Base-by-base conservation (phyloP, 768 basidiomycete species). In the Tylopilus intermedius region DNA sequence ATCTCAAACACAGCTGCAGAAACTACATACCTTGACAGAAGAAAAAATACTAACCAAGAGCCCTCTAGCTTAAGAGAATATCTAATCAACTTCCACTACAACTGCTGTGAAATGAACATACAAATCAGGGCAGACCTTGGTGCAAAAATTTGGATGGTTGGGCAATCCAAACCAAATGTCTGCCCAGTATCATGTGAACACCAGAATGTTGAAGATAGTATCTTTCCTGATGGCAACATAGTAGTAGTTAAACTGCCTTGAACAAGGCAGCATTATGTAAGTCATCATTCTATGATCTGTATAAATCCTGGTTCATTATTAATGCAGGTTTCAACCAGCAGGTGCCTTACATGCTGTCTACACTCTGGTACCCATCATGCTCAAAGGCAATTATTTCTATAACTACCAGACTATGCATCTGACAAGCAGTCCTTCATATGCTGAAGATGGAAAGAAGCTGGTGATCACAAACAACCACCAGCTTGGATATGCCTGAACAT, bases 391-490 rank as follows among this genome's bases (percentile, higher is more conserved):
- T 0, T 52, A 49, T 2, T 58, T 58, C 8, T 58, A 49, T 22
- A 46, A 38, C 9, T 52, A 51, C 3, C 11, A 56, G 0, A 56
- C 21, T 0, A 57, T 58, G 42, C 57, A 58, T 11, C 27, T 35
- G 5, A 35, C 33, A 8, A 4, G 44, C 18, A 2, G 35, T 26
- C 5, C 35, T 38, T 26, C 21, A 1, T 10, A n/a, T 46, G 32
- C 18, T 18, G 18, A 18, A 18, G 1, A 18, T 18, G 18, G 18
- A 18, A 6, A 10, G 32, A 2, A 10, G 4, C 0, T 35, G 32
- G 24, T 2, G 3, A 38, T 29, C 0, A 54, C 38, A 0, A 57
- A 55, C 11, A 29, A 58, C 2, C 0, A 49, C 0, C 21, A 18
- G 0, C 9, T n/a, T 0, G 45, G 50, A 2, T 49, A 49, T 15